Evolutionary conservation across 345 rosid genomes (phyloP), one percentile per base, ranked within the genome.

Genomic region (Dovyalis caffra): DNA sequence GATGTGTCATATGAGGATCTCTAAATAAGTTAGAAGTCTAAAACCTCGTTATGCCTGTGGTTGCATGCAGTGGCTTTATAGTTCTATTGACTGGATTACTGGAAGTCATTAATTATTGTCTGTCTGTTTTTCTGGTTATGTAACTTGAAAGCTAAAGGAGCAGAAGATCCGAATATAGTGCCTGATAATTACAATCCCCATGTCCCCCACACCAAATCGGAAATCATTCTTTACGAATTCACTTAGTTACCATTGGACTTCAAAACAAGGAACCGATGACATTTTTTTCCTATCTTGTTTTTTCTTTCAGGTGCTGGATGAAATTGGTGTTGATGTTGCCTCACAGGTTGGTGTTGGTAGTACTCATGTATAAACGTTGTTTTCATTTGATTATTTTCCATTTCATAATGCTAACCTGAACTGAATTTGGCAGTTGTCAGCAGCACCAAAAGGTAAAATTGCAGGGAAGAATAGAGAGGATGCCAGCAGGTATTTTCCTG

Each of bases 301-400:
- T 40, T 79, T 49, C 56, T 74, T 60, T 62, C 90, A 95, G 99
- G 98, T 92, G 80, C 85, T 95, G 62, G 99, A 95, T 74, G 99
- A 92, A 87, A 95, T 95, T 63, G 98, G 99, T 73, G 88, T 95
- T 66, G 97, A 92, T 74, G 84, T 95, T 67, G 98, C 98, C 38
- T 89, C 98, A 34, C 99, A 92, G 97, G 99, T 92, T 78, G 47
- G 89, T 81, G 51, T 60, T 15, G 29, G 40, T n/a, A 11, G 71
- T 57, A 43, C 68, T 63, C 9, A 72, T 63, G 3, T 45, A 4
- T 11, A 31, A 61, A 29, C 7, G 70, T 53, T 60, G 2, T 65
- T 71, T 45, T 34, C 56, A 71, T 31, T 70, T 66, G 68, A 47
- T 34, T 21, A 35, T 56, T 68, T 64, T 43, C 34, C 69, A 76